Evolutionary conservation across 805 yeast genomes (phyloP), one percentile per base, ranked within the genome.

Genomic region (Yarrowia divulgata): DNA sequence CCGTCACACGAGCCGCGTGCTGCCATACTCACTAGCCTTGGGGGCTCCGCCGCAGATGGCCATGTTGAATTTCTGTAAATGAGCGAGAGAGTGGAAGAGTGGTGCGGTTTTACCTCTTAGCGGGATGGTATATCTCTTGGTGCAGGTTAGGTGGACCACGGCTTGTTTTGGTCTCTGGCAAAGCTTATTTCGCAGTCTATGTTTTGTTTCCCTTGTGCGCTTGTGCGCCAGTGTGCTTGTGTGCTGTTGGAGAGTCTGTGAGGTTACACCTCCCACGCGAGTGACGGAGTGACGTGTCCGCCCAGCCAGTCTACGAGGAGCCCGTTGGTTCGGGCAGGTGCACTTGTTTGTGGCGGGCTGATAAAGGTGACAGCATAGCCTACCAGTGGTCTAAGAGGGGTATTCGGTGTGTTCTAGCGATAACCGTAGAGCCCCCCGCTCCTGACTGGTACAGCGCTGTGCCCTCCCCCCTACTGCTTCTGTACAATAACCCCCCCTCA

Each of bases 31-130:
- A 78, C 84, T 79, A 64, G 86, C 82, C 73, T 75, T 75, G 37
- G 77, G 74, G 19, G 79, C 71, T 29, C 78, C 75, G 66, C 82
- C 82, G 70, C 81, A 79, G 71, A 80, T 72, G 40, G 80, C 78
- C 82, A 80, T 80, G 23, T 42, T 70, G 64, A 58, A 23, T n/a
- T 39, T 54, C 32, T 12, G 39, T 14, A 54, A 58, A 39, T 34
- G 68, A 35, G 43, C 49, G 64, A 67, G 40, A 43, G 66, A 60
- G 52, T 32, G 45, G 32, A 45, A 45, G 52, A 60, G 49, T 40
- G 48, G 64, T 57, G 62, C 49, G 29, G 58, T 43, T 29, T 23
- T 23, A 57, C 48, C 63, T 57, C 63, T 39, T 18, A 23, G 32
- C 48, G 52, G 42, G 29, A 49, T 45, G 50, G 50, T 42, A 42